Evolutionary conservation across 2,329 filamentous ascomycete species (phyloP), one percentile per base, ranked within the genome.

Genomic region (Aspergillus fischeri): DNA sequence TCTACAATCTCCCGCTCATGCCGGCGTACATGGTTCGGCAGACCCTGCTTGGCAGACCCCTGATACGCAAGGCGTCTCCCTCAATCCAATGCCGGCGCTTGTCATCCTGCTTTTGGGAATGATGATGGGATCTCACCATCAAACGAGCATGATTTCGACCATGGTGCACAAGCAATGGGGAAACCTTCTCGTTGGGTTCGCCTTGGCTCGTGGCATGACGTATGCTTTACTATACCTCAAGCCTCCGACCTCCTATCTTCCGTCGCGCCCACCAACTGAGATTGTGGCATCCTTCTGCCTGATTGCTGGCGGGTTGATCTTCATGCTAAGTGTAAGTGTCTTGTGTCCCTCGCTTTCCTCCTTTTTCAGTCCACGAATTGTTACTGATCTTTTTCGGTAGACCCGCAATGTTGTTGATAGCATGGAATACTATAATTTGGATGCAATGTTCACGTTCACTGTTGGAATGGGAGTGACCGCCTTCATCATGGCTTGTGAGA

Each of bases 81-180:
- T 94, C 70, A 97, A 97, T 72, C 93, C 92, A 0, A 84, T 97
- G 65, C 94, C 93, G 0, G 90, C 87, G 0, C 80, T 97, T 3
- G 84, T 96, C 51, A 93, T 97, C 63, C 80, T 97, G 57, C 80
- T 97, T 0, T 80, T 97, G 1, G 94, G 94, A 35, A 84, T 92
- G 71, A 94, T 96, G 90, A 97, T 97, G 93, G 89, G 89, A 69
- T 91, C 90, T 27, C 93, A 97, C 74, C 90, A 93, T 58, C 92
- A 96, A 72, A 73, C 80, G 28, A 90, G 86, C 58, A 91, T 91
- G 87, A 82, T 92, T 49, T 93, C 91, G 9, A 90, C 86, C 64
- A 96, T 94, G 90, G 84, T 97, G 51, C 93, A 97, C 77, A 88
- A 88, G 70, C 92, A 97, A 74, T 97, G 93, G 93, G 93, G 93